These are phyloP conservation scores for Ophioceras dolichostomum DNA, from an alignment of 2,329 filamentous ascomycete species.

Conservation along the genomic window DNA sequence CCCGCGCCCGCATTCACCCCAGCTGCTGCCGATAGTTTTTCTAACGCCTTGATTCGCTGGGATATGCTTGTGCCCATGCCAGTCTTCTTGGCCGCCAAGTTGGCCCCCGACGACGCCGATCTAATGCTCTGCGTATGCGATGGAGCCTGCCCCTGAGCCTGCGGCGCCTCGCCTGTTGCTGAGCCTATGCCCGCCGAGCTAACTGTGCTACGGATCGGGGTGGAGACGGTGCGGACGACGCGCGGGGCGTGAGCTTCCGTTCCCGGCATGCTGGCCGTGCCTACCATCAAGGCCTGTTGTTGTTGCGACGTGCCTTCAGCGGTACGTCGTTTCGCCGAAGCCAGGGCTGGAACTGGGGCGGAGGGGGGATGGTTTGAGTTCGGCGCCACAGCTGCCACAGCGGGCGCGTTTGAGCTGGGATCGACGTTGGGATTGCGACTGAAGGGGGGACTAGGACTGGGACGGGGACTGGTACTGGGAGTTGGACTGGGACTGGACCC, in stretches of 20 bases:
- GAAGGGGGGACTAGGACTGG: too few species aligned
- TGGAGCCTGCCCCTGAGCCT: slow-evolving; percentile 38
- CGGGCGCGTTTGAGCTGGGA: too few species aligned
- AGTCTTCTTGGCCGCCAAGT: slow-evolving; percentile 55
- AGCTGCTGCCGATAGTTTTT: slow-evolving; percentile 51
- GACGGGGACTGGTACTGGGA: too few species aligned
- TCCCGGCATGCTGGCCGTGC: slow-evolving; percentile 6
- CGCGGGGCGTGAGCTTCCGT: slow-evolving; percentile 15
- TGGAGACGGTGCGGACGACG: slow-evolving; percentile 35
- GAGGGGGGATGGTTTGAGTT: neutral
- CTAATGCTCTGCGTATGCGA: slow-evolving; percentile 41
- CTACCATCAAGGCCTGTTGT: too few species aligned
- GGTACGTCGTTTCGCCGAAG: too few species aligned
- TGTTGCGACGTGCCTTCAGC: neutral
- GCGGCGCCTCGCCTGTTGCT: too few species aligned
- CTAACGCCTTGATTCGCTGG: slow-evolving; percentile 84
- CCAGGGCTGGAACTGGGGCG: neutral
- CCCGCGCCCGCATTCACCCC: slow-evolving; percentile 9
- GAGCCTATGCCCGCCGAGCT: too few species aligned
- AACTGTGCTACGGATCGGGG: too few species aligned
- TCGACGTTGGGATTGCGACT: too few species aligned
- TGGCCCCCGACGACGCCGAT: slow-evolving; percentile 20
- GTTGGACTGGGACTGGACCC: too few species aligned
- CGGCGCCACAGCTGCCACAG: too few species aligned
- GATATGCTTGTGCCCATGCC: slow-evolving; percentile 87